phyloP scores from a whole-genome alignment of 805 yeast genomes.

The Metschnikowia kunwiensis region DNA sequence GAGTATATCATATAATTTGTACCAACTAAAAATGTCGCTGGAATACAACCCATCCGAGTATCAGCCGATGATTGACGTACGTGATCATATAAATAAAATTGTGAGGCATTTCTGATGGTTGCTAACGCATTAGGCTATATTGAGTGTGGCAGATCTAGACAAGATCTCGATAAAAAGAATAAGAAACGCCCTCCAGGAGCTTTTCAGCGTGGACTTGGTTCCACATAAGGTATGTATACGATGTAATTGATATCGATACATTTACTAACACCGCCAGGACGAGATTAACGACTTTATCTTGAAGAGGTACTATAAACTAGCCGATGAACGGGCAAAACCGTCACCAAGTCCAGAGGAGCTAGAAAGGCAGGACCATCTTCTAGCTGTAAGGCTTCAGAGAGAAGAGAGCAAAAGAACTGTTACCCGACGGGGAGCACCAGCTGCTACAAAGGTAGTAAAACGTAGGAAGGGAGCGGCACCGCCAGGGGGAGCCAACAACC shows the following conservation, averaged over 20 bases:
- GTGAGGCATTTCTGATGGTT: not conserved
- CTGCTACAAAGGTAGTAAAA: constrained; percentile 16
- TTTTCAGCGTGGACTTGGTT: constrained; percentile 55
- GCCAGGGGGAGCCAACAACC: constrained; percentile 26
- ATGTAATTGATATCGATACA: not conserved
- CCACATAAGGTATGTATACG: constrained; percentile 39
- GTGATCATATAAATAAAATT: constrained; percentile 2
- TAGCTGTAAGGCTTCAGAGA: constrained; percentile 51
- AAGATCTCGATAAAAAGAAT: constrained; percentile 69
- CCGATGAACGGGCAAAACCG: constrained; percentile 33
- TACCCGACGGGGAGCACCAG: constrained; percentile 14
- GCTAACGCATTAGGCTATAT: constrained; percentile 54
- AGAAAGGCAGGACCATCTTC: constrained; percentile 42
- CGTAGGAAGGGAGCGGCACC: constrained; percentile 3
- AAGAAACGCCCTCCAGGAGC: constrained; percentile 67
- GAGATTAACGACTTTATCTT: constrained; percentile 59
- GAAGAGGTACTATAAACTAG: constrained; percentile 50
- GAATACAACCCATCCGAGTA: constrained; percentile 11
- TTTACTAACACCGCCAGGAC: constrained; percentile 39
- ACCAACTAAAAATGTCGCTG: constrained; percentile 5
- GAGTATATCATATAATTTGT: too few species aligned
- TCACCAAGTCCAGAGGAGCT: constrained; percentile 30
- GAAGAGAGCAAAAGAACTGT: constrained; percentile 9
- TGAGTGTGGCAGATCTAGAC: constrained; percentile 67
- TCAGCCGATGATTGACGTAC: constrained; percentile 20